Conservation (phyloP, 148 eudicot genomes). For the Rhododendron mucronatum region DNA sequence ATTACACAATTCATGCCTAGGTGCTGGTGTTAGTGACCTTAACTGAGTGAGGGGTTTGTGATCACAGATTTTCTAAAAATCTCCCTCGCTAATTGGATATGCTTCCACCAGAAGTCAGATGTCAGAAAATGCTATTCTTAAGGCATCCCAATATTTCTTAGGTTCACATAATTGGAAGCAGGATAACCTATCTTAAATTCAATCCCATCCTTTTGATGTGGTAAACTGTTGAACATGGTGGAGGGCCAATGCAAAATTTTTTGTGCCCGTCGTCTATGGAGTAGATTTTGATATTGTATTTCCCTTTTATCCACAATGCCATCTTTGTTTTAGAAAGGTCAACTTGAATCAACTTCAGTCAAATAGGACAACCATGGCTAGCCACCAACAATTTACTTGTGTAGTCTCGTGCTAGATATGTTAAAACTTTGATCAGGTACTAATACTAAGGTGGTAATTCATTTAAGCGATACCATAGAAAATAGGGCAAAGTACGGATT, state of each 20-base stretch:
- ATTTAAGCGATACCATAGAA: too few species aligned
- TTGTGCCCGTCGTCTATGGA: neutral
- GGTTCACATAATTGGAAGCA: neutral
- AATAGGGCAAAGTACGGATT: too few species aligned
- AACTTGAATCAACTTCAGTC: too few species aligned
- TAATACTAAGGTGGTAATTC: too few species aligned
- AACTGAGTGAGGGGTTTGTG: constrained; percentile 45
- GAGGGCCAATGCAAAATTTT: neutral
- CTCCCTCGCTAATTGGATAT: constrained; percentile 74
- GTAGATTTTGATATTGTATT: too few species aligned
- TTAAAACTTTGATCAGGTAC: too few species aligned
- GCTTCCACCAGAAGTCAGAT: constrained; percentile 84
- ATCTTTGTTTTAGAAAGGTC: too few species aligned
- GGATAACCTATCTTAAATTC: neutral
- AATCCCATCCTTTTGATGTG: neutral
- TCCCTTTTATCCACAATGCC: too few species aligned
- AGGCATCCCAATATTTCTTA: constrained; percentile 44
- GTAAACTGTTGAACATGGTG: constrained; percentile 10
- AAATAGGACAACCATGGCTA: too few species aligned
- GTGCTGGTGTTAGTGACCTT: constrained; percentile 42
- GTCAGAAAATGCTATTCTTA: constrained; percentile 40
- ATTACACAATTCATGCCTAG: constrained; percentile 40
- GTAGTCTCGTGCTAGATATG: too few species aligned
- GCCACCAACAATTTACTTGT: too few species aligned
- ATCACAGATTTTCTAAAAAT: constrained; percentile 29